phyloP scores from a whole-genome alignment of 148 eudicot genomes.

The Chenopodium quinoa region DNA sequence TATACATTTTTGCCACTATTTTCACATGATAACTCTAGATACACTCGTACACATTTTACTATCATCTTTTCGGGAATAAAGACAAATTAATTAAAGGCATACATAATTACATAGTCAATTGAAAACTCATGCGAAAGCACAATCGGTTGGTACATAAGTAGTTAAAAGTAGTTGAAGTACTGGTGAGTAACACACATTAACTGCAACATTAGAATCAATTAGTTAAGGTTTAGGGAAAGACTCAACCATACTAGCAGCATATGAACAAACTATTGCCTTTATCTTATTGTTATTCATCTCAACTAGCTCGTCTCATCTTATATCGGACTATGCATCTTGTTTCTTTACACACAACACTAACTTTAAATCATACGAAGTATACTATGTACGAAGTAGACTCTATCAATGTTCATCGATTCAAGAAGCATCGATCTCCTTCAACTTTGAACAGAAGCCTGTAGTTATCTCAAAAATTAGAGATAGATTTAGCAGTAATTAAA shows the following conservation, averaged over 20 bases:
- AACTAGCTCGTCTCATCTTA: not conserved
- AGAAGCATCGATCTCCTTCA: not conserved
- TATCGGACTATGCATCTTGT: too few relatives aligned
- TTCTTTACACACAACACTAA: too few relatives aligned
- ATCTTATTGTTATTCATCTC: not conserved
- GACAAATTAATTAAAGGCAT: not conserved
- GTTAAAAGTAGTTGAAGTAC: not conserved
- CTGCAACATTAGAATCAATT: not conserved
- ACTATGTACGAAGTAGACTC: too few relatives aligned
- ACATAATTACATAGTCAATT: not conserved
- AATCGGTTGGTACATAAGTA: not conserved
- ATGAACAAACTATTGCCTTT: not conserved
- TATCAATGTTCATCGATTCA: not conserved
- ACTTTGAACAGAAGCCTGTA: not conserved
- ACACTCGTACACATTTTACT: not conserved
- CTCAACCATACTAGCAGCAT: not conserved
- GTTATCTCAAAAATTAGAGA: not conserved
- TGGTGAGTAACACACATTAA: not conserved
- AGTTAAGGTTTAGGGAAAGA: not conserved
- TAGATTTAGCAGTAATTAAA: not conserved
- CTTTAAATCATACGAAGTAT: too few relatives aligned
- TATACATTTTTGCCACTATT: not conserved
- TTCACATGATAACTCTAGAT: not conserved
- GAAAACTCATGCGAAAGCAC: not conserved
- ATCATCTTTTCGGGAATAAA: not conserved